These are phyloP conservation scores for Serendipita indica DNA, from an alignment of 768 basidiomycete species.

Conservation along the genomic window DNA sequence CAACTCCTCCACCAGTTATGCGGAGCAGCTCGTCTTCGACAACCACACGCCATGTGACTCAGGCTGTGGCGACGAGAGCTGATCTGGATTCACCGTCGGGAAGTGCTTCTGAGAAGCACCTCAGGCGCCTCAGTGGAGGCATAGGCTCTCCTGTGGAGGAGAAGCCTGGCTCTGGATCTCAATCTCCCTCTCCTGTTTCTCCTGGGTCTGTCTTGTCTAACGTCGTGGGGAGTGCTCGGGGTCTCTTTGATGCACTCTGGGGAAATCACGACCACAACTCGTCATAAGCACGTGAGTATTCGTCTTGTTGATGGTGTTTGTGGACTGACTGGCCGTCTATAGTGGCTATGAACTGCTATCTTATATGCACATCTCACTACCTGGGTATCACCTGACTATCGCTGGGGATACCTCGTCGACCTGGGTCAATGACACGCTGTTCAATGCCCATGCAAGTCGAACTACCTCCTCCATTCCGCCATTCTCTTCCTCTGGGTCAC, in stretches of 20 bases:
- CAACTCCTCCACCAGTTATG: not conserved
- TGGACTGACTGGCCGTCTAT: too few relatives aligned
- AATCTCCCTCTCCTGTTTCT: not conserved
- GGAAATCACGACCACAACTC: not conserved
- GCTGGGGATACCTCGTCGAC: too few relatives aligned
- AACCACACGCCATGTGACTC: not conserved
- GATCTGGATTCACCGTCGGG: not conserved
- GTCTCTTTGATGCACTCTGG: constrained; percentile 4
- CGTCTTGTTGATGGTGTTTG: too few relatives aligned
- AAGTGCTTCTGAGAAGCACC: not conserved
- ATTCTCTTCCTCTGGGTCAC: too few relatives aligned
- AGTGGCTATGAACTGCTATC: too few relatives aligned
- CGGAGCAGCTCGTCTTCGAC: constrained; percentile 19
- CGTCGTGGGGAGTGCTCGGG: constrained; percentile 2
- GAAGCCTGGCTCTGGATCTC: not conserved
- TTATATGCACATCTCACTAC: too few relatives aligned
- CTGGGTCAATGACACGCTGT: too few relatives aligned
- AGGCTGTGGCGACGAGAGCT: not conserved
- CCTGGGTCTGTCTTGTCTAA: constrained; percentile 7
- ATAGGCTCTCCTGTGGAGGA: not conserved
- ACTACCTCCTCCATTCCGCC: too few relatives aligned
- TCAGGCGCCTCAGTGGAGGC: not conserved
- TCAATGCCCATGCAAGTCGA: too few relatives aligned
- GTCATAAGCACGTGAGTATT: too few relatives aligned
- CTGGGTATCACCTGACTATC: too few relatives aligned